Conservation (phyloP, 805 yeast genomes). For the Metschnikowia amazonensis region DNA sequence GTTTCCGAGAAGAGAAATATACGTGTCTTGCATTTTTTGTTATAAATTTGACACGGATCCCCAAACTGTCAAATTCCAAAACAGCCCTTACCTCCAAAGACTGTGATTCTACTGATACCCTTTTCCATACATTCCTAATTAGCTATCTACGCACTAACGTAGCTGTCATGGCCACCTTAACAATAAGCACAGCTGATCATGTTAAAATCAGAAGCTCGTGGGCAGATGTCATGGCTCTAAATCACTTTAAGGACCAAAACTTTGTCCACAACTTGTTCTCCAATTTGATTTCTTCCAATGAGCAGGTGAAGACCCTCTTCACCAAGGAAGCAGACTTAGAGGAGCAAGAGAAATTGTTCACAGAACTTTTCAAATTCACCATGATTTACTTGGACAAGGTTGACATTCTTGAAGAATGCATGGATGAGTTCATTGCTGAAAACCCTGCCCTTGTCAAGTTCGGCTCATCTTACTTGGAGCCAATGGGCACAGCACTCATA, state of each 20-base stretch:
- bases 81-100: not conserved
- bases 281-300: conserved; percentile 32
- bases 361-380: conserved; percentile 32
- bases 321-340: conserved; percentile 19
- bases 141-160: not conserved
- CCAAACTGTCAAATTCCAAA: conserved; percentile 3
- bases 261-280: conserved; percentile 31
- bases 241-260: conserved; percentile 27
- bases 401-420: conserved; percentile 29
- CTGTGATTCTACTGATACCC: not conserved
- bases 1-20: conserved; percentile 5
- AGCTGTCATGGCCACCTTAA: conserved; percentile 9
- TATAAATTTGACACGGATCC: conserved; percentile 1
- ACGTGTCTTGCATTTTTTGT: not conserved
- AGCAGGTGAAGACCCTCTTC: conserved; percentile 23
- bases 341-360: conserved; percentile 33
- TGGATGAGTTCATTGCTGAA: conserved; percentile 30
- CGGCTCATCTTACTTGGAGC: conserved; percentile 34
- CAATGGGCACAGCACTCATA: conserved; percentile 39
- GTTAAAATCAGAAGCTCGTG: conserved; percentile 29
- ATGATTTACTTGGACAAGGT: conserved; percentile 30
- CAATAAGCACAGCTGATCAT: conserved; percentile 17
- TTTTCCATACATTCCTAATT: not conserved
- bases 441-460: conserved; percentile 24
- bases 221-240: conserved; percentile 29